Evolutionary conservation across 352 stramenopile genomes (phyloP).

Genomic region (Phytophthora capsici): DNA sequence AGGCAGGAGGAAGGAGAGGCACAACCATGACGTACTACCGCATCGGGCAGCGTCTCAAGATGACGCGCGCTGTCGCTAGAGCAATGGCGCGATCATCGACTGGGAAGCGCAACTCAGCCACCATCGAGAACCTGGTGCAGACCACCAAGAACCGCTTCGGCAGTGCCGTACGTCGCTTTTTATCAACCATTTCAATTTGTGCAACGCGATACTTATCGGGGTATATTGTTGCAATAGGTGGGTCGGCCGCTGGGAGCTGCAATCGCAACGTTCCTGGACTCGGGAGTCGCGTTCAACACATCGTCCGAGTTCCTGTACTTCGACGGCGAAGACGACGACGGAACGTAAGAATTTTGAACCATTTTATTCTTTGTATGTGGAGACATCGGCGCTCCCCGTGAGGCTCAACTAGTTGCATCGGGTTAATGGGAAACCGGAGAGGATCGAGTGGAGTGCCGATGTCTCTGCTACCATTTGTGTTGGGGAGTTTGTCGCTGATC

Average conservation of each 20-base stretch:
- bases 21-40: slow-evolving; percentile 77
- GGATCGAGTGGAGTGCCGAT: slow-evolving; percentile 14
- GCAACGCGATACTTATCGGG: slow-evolving; percentile 7
- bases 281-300: slow-evolving; percentile 60
- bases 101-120: slow-evolving; percentile 50
- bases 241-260: slow-evolving; percentile 52
- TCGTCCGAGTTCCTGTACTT: slow-evolving; percentile 78
- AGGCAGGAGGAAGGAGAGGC: slow-evolving; percentile 10
- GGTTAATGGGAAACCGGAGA: slow-evolving; percentile 5
- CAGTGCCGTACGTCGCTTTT: slow-evolving; percentile 53
- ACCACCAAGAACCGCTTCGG: slow-evolving; percentile 70
- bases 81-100: slow-evolving; percentile 65
- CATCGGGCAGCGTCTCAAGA: slow-evolving; percentile 62
- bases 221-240: slow-evolving; percentile 37
- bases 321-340: slow-evolving; percentile 81
- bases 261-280: slow-evolving; percentile 59
- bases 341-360: slow-evolving; percentile 60
- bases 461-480: slow-evolving; percentile 6
- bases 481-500: slow-evolving; percentile 29
- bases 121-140: slow-evolving; percentile 70
- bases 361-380: slow-evolving; percentile 12
- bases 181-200: slow-evolving; percentile 2
- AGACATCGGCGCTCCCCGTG: slow-evolving; percentile 4
- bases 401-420: slow-evolving; percentile 10
- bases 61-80: slow-evolving; percentile 66